phyloP scores from a whole-genome alignment of 129 eudicot genomes.

The Pseudognaphalium luteoalbum region DNA sequence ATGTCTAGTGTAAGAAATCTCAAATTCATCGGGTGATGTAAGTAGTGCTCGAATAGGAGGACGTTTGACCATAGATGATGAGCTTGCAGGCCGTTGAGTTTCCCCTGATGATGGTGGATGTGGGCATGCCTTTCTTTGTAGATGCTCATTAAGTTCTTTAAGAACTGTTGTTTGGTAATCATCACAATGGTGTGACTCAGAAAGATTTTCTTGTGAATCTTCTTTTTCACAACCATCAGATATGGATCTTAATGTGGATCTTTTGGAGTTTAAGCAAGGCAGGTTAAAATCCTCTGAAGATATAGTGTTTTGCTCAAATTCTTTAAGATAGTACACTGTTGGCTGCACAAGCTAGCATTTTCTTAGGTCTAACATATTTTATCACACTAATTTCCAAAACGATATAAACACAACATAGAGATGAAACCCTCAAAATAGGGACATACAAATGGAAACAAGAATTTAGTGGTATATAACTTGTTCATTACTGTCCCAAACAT shows the following conservation, averaged over 20 bases:
- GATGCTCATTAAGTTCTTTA: constrained; percentile 26
- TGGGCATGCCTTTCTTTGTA: constrained; percentile 30
- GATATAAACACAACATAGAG: not conserved
- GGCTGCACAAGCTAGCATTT: constrained; percentile 25
- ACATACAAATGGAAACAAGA: not conserved
- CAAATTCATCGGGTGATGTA: constrained; percentile 29
- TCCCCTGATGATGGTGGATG: constrained; percentile 6
- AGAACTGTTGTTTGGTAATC: constrained; percentile 25
- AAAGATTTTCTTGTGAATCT: constrained; percentile 23
- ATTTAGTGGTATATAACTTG: not conserved
- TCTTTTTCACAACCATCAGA: constrained; percentile 8
- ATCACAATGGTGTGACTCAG: constrained; percentile 4
- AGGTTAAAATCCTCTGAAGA: not conserved
- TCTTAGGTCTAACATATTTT: constrained; percentile 3
- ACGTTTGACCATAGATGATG: constrained; percentile 17
- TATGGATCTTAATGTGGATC: not conserved
- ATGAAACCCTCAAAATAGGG: not conserved
- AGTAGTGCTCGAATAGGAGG: constrained; percentile 35
- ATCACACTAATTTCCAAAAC: not conserved
- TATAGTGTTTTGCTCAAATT: constrained; percentile 23
- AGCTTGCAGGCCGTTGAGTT: not conserved
- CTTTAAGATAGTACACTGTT: constrained; percentile 8
- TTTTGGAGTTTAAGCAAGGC: not conserved
- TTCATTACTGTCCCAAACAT: not conserved
- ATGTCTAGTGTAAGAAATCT: constrained; percentile 25